Base-by-base conservation (phyloP, 2,329 filamentous ascomycete genomes). In the Aspergillus sp. region DNA sequence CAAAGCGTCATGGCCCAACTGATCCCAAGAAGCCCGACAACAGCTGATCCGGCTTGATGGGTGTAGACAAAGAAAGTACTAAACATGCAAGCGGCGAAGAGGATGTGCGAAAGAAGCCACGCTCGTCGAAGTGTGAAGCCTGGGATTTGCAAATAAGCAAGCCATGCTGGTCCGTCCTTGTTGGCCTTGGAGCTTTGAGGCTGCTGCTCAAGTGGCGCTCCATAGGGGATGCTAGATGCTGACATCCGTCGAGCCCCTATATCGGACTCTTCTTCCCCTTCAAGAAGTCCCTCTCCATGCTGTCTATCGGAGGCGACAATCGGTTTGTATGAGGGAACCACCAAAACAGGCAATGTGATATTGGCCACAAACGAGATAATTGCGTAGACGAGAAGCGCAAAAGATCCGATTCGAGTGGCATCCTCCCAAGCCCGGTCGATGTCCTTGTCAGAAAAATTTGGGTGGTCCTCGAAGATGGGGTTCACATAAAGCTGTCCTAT, bases 1-100 rank as follows among this genome's bases (percentile, higher is more conserved):
- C 91, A 97, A 22, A 94, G 81, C 2, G 90, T 90, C 60, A 96
- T 74, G 19, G 90, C 90, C 91, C 91, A 97, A 1, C 88, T 90
- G 49, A 97, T 83, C 30, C 91, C 91, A 43, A 95, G 83, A 20
- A 93, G 72, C 1, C 84, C 88, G 48, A 95, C 85, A 30, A 95
- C 78, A 1, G 82, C 76, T 0, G 87, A 95, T 1, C 88, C 91
- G 7, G 78, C 81, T 48, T 80, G 74, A 6, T 89, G 83, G 2
- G 81, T 82, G 37, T 75, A 78, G 35, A 95, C 87, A 50, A 95
- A 77, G 48, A 95, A 82, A 0, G 91, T 94, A 61, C 83, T 82
- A 63, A 87, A 87, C 82, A 93, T 95, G 63, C 86, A 84, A 4
- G 76, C 66, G 1, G 88, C 81, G 64, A 95, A 96, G 42, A 95